Evolutionary conservation across 2,329 filamentous ascomycete species (phyloP), one percentile per base, ranked within the genome.

Genomic region (Apiospora arundinis): DNA sequence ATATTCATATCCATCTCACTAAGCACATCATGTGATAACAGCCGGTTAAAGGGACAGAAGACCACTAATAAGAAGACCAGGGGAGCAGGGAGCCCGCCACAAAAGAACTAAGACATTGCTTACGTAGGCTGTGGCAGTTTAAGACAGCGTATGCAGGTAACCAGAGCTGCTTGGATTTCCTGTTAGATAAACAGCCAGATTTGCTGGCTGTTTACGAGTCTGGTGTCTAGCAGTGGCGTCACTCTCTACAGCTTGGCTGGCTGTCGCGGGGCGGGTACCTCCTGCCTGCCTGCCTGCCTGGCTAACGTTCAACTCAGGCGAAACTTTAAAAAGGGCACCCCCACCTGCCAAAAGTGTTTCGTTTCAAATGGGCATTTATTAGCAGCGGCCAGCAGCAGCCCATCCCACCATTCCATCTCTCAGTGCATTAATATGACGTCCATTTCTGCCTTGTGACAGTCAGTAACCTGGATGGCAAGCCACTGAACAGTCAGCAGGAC

Each of bases 331-430:
- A 63, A 63, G 9, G 28, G 32, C 56, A 63, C 56, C 56, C 52
- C 56, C 56, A 63, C 56, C 56, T 63, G 28, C 56, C 56, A 63
- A 63, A 63, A 40, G 56, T 32, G 32, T 40, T 63, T 63, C 9
- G 52, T 60, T 37, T 21, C 23, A 12, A 52, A 52, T 52, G 48
- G 48, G 28, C 21, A 40, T 37, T 4, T 60, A 60, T 60, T 37
- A 23, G 56, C 32, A 63, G 8, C 42, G 9, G 40, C 9, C 42
- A 45, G 12, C 42, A 12, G 32, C 32, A 32, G 32, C 14, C 12
- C 42, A 14, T 45, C 42, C 42, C 42, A 45, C 56, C 32, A 60
- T 21, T 60, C 18, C 21, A 9, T 32, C 56, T 21, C 16, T 32
- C 32, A 32, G 28, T 32, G n/a, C 32, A 23, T n/a, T n/a, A 28